These are phyloP conservation scores for Rhizopogon vesiculosus DNA, from an alignment of 768 basidiomycete genomes.

Conservation along the genomic window DNA sequence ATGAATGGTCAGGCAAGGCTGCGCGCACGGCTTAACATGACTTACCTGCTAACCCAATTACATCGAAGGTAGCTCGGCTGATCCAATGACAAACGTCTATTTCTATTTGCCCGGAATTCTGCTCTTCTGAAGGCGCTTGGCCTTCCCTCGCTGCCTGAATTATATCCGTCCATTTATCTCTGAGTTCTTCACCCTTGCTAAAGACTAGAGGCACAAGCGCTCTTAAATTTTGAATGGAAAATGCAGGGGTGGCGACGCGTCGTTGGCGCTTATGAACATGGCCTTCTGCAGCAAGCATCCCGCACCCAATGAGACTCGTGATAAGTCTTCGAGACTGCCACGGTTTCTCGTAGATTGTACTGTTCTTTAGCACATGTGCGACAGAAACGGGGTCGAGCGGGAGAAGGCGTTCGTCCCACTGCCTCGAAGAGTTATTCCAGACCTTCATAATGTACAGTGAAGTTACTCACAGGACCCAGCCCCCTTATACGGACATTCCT, in stretches of 20 bases:
- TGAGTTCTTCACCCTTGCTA: constrained; percentile 58
- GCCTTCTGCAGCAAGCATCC: constrained; percentile 79
- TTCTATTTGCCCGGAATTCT: constrained; percentile 28
- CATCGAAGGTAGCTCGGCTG: constrained; percentile 82
- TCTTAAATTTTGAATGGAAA: constrained; percentile 74
- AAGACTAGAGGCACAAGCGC: constrained; percentile 71
- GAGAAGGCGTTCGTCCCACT: constrained; percentile 80
- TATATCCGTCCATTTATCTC: constrained; percentile 55
- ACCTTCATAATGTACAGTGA: background rate
- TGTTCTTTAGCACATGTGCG: constrained; percentile 67
- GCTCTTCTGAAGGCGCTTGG: background rate
- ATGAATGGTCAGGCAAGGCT: background rate
- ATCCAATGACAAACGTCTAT: constrained; percentile 82
- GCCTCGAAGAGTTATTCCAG: background rate
- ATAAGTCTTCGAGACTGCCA: constrained; percentile 74
- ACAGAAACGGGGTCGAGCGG: constrained; percentile 78
- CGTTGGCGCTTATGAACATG: constrained; percentile 76
- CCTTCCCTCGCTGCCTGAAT: constrained; percentile 26
- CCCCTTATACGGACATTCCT: constrained; percentile 68
- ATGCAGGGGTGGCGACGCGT: constrained; percentile 71
- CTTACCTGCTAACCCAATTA: constrained; percentile 84
- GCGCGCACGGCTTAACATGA: background rate
- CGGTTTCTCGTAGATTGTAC: constrained; percentile 77
- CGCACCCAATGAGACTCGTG: constrained; percentile 74
- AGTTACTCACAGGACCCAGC: constrained; percentile 55